Evolutionary conservation across 495 filamentous ascomycete species (phyloP).

Genomic region (Annulohypoxylon maeteangense): DNA sequence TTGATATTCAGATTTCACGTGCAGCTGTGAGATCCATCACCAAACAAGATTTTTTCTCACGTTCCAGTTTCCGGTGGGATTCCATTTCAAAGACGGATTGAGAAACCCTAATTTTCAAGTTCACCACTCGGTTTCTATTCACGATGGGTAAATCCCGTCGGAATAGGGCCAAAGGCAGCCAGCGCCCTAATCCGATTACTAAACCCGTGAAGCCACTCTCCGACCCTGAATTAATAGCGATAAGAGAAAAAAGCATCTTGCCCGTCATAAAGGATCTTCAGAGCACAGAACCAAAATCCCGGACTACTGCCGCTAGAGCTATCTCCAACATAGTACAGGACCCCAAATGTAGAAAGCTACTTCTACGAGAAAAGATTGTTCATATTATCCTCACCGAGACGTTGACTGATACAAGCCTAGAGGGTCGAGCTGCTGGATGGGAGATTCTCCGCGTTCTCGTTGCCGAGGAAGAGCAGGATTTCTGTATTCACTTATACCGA

Average conservation of each 20-base stretch:
- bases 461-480: constrained; percentile 68
- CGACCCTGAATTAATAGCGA: constrained; percentile 65
- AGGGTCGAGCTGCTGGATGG: constrained; percentile 69
- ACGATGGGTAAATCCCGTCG: constrained; percentile 58
- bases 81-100: not conserved
- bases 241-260: constrained; percentile 66
- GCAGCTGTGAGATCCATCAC: constrained; percentile 25
- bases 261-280: constrained; percentile 66
- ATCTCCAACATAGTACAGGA: constrained; percentile 70
- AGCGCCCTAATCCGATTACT: constrained; percentile 58
- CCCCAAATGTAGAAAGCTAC: constrained; percentile 64
- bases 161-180: constrained; percentile 49
- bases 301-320: constrained; percentile 63
- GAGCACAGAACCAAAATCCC: constrained; percentile 63
- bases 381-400: constrained; percentile 68
- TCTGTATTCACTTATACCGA: constrained; percentile 69
- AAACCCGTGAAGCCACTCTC: constrained; percentile 63
- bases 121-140: not conserved
- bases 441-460: constrained; percentile 67
- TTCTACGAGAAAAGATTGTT: constrained; percentile 70
- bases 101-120: not conserved
- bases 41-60: constrained; percentile 5
- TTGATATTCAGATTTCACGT: constrained; percentile 23
- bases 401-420: constrained; percentile 65
- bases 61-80: not conserved